These are phyloP conservation scores for Litsea cubeba DNA, from an alignment of 164 flowering plant genomes.

Conservation along the genomic window DNA sequence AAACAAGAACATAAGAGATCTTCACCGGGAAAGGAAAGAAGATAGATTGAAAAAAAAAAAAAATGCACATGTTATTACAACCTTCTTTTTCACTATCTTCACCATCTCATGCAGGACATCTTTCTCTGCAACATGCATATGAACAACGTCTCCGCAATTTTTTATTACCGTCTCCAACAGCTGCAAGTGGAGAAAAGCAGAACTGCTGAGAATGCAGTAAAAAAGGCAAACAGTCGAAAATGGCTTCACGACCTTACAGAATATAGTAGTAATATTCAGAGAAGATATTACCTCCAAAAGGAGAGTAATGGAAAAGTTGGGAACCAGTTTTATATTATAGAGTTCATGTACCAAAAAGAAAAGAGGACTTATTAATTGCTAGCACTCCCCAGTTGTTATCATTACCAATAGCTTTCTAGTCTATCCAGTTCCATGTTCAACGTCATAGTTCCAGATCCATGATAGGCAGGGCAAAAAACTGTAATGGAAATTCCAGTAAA, in stretches of 20 bases:
- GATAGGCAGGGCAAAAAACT: too few relatives aligned
- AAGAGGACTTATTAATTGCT: neutral
- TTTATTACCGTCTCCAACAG: conserved; percentile 87
- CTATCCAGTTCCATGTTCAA: too few relatives aligned
- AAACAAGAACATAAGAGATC: conserved; percentile 6
- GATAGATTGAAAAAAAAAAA: neutral
- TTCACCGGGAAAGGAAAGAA: neutral
- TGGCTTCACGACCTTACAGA: neutral
- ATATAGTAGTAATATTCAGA: neutral
- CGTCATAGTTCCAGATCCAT: too few relatives aligned
- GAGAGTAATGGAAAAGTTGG: neutral
- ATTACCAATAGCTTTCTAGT: too few relatives aligned
- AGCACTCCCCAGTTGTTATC: neutral
- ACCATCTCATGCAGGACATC: conserved; percentile 92
- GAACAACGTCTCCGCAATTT: conserved; percentile 95
- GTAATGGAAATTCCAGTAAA: too few relatives aligned
- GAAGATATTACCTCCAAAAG: neutral
- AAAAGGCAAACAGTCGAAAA: neutral
- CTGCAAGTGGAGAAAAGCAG: conserved; percentile 31
- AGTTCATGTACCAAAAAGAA: neutral
- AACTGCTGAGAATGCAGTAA: too few relatives aligned
- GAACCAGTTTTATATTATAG: neutral
- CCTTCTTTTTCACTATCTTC: conserved; percentile 89
- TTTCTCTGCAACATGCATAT: conserved; percentile 96
- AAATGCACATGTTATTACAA: conserved; percentile 11